These are phyloP conservation scores for Wallacemonas collosoma DNA, from an alignment of 208 protist genomes.

Conservation along the genomic window DNA sequence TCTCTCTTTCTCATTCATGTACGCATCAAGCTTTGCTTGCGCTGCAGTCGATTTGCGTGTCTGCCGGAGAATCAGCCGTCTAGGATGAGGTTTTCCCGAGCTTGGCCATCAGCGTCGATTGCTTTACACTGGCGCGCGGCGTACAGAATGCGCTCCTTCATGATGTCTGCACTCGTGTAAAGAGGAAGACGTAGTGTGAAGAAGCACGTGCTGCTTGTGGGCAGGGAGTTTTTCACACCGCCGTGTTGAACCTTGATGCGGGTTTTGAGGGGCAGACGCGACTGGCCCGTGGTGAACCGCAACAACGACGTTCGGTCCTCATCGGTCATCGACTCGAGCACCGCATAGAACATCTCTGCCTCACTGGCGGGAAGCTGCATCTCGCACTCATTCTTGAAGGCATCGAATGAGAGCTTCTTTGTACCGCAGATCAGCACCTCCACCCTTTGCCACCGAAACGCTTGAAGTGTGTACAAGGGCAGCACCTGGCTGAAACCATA, in stretches of 20 bases:
- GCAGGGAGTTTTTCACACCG: conserved; percentile 76
- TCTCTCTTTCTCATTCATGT: background rate
- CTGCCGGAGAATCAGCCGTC: background rate
- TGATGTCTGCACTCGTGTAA: conserved; percentile 84
- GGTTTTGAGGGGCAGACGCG: conserved; percentile 77
- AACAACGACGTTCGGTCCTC: conserved; percentile 85
- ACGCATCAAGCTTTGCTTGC: background rate
- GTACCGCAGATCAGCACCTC: conserved; percentile 81
- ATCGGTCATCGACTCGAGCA: conserved; percentile 80
- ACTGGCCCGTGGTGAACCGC: conserved; percentile 90
- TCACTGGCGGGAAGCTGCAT: conserved; percentile 61
- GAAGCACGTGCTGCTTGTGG: conserved; percentile 95
- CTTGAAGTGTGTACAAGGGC: conserved; percentile 80
- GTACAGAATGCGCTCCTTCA: conserved; percentile 94
- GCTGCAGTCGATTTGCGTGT: background rate
- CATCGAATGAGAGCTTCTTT: conserved; percentile 76
- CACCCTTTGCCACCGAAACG: conserved; percentile 87
- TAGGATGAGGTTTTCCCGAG: conserved; percentile 75
- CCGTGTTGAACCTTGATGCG: conserved; percentile 87
- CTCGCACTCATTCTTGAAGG: conserved; percentile 73
- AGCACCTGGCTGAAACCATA: conserved; percentile 82
- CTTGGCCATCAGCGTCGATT: conserved; percentile 93
- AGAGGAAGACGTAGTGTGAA: conserved; percentile 91
- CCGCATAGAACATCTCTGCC: conserved; percentile 67
- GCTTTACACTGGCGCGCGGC: conserved; percentile 94